Base-by-base conservation (phyloP, 164 flowering plant genomes). In the Echeveria elegans region DNA sequence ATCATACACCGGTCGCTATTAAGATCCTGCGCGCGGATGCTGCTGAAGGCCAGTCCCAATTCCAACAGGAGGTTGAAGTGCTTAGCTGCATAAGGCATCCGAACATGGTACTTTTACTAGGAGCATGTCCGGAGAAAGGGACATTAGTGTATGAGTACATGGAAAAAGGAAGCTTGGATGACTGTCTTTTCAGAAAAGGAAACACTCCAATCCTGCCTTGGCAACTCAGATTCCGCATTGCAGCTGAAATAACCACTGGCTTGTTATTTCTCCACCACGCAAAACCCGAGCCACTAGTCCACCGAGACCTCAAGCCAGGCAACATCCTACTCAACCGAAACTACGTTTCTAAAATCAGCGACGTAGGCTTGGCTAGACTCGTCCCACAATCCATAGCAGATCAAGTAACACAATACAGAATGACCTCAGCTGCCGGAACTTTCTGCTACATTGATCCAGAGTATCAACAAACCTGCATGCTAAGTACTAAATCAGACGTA, bases 261-360 rank as follows among this genome's bases (percentile, higher is more conserved):
- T 72, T 80, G 5, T 71, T 67, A 18, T 79, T 79, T 64, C 78
- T 79, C 24, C 82, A 79, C 75, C 75, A 69, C 28, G 70, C 77
- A 21, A 79, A 79, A 65, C 82, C 82, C 11, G 82, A 79, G 50
- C 83, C 83, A 32, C 64, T 79, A 4, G 82, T 79, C 65, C 82
- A 79, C 65, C 80, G 82, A 41, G 80, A 79, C 72, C 77, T 79
- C 4, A 79, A 79, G 60, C 82, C 82, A 6, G 80, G 68, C 0
- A 80, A 80, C 70, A 73, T 80, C 40, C 71, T 80, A 19, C 80
- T 80, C 53, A 78, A 80, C 62, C 69, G 71, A 5, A 77, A 80
- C 75, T 77, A 19, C 43, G 78, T 77, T 15, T 70, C 74, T 66
- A 80, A 80, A 67, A 79, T 79, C 18, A 65, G 80, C 32, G 82